A percentile compares a stretch with the other conserved stretches of the same genome.
Evolutionary conservation across 768 basidiomycete species (phyloP).

Genomic region (Trametes villosa): DNA sequence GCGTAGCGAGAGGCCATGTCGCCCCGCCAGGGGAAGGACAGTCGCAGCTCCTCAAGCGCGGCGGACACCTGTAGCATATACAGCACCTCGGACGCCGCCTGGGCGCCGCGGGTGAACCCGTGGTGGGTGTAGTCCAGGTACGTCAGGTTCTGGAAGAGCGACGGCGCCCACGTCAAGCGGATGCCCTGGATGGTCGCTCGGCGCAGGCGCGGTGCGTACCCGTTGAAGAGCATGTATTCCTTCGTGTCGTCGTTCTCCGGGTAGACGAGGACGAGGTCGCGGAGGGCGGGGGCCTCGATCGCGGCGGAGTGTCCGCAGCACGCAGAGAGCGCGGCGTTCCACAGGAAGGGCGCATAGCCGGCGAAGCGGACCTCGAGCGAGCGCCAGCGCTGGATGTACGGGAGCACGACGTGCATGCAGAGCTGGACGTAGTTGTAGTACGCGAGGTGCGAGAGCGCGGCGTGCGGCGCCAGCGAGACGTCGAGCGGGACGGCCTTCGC

Average conservation of each 20-base stretch:
- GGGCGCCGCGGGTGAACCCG: constrained; percentile 61
- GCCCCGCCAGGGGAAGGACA: constrained; percentile 51
- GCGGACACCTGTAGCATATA: constrained; percentile 59
- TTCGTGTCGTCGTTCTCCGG: constrained; percentile 71
- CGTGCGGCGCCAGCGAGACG: constrained; percentile 45
- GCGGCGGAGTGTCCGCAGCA: constrained; percentile 46
- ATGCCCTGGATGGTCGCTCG: constrained; percentile 66
- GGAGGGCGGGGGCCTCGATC: constrained; percentile 48
- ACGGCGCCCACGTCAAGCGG: constrained; percentile 63
- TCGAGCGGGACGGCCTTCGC: constrained; percentile 66
- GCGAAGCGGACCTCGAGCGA: constrained; percentile 63
- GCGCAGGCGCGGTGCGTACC: constrained; percentile 58
- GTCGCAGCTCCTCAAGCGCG: constrained; percentile 54
- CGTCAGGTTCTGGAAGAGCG: constrained; percentile 62
- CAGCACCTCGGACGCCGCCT: constrained; percentile 61
- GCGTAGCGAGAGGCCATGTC: constrained; percentile 31
- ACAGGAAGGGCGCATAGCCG: constrained; percentile 64
- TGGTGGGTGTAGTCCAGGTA: constrained; percentile 76
- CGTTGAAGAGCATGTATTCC: constrained; percentile 67
- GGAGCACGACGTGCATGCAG: constrained; percentile 60
- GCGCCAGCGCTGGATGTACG: constrained; percentile 58
- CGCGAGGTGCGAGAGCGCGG: constrained; percentile 11
- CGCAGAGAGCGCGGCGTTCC: constrained; percentile 65
- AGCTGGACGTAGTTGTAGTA: constrained; percentile 48
- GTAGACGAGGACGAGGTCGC: constrained; percentile 61